Evolutionary conservation across 2,329 filamentous ascomycete genomes (phyloP), one percentile per base, ranked within the genome.

Genomic region (Massarina eburnea): DNA sequence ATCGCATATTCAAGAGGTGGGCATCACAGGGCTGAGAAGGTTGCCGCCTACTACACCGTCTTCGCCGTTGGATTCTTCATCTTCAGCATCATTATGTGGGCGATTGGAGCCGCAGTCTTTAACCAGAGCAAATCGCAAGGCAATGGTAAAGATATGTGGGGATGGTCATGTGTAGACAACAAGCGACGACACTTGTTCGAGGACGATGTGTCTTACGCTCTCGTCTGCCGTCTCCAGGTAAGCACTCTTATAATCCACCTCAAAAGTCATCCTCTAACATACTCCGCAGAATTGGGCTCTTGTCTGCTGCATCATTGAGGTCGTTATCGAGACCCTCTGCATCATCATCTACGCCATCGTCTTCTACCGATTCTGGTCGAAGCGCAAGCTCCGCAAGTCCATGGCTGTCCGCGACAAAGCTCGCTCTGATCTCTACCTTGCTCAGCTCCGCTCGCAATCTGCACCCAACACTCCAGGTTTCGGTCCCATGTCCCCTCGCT

Each of bases 341-440:
- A 95, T 99, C 70, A 78, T 84, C 43, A 89, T 99, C 64, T 99
- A 99, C 80, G 90, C 83, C 64, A 81, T 96, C 66, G 85, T 96
- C 70, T 96, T 97, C 79, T 97, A 95, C 80, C 88, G 94, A 61
- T 95, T 95, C 80, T 96, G 91, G 83, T 91, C 88, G 57, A 99
- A 97, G 81, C 88, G 90, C 70, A 88, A 88, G 69, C 88, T 99
- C 52, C 85, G 88, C 73, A 97, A 96, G 80, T 91, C 91, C 53
- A 99, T 99, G 94, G 88, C 95, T 69, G 79, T 88, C 68, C 90
- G 94, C 61, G 94, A 99, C 79, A 88, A 89, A 66, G 94, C 94
- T 55, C 88, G 94, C 52, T 92, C 89, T 51, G 91, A 97, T 70
- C 83, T 99, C 54, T 97, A 97, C 77, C 89, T 97, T 53, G 91